Percentiles rank a stretch among this genome's conserved stretches.
These are phyloP conservation scores for Mycena rebaudengoi DNA, from an alignment of 768 basidiomycete genomes.

Conservation along the genomic window DNA sequence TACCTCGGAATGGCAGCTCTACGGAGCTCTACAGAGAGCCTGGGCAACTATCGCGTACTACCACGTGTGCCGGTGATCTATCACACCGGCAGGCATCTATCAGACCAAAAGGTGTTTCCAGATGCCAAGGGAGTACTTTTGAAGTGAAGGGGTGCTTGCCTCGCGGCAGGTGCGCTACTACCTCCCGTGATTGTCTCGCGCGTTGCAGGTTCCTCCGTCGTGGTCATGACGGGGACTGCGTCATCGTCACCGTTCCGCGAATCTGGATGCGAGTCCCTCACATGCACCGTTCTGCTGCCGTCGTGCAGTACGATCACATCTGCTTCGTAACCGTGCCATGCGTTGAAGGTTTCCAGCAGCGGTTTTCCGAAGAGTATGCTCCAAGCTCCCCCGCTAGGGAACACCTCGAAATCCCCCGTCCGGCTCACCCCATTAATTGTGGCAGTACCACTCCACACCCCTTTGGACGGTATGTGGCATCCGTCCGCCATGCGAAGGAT, in stretches of 20 bases:
- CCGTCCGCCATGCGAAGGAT: conserved; percentile 27
- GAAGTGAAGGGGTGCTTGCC: neutral
- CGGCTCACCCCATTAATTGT: neutral
- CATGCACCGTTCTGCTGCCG: neutral
- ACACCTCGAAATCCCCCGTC: conserved; percentile 17
- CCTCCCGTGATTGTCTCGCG: conserved; percentile 19
- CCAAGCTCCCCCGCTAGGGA: conserved; percentile 20
- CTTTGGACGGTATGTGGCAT: conserved; percentile 5
- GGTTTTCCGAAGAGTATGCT: conserved; percentile 21
- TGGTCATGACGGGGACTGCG: neutral
- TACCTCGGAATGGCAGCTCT: too few species aligned
- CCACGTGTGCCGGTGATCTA: too few species aligned
- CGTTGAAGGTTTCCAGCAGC: conserved; percentile 16
- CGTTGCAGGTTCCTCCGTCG: conserved; percentile 23
- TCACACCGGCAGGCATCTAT: too few species aligned
- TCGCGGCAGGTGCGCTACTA: conserved; percentile 22
- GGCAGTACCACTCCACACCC: conserved; percentile 18
- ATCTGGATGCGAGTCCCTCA: neutral
- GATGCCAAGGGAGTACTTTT: neutral
- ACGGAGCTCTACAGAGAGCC: too few species aligned
- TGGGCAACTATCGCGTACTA: too few species aligned
- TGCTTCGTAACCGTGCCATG: conserved; percentile 10
- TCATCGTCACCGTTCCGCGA: neutral
- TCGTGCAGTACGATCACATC: neutral
- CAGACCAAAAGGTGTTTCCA: too few species aligned